Conservation (phyloP, 2,329 filamentous ascomycete genomes). For the Diplodia scrobiculata region DNA sequence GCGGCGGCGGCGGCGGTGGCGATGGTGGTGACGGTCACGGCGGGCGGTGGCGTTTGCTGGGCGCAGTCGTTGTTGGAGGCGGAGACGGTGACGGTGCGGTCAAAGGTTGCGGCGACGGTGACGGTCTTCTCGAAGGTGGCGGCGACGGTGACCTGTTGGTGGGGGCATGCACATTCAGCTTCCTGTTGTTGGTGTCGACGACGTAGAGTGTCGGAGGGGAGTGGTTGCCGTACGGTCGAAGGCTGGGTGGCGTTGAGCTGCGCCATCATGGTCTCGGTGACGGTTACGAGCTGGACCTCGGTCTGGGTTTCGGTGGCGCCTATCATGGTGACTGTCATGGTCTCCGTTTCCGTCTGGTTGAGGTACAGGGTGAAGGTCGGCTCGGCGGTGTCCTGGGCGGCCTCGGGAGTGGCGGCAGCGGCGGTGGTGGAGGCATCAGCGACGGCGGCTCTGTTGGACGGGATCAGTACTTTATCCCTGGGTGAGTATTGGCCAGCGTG, state of each 20-base stretch:
- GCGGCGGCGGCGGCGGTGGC: background rate
- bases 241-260: background rate
- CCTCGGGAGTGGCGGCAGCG: slow-evolving; percentile 11
- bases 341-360: slow-evolving; percentile 9
- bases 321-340: slow-evolving; percentile 20
- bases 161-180: background rate
- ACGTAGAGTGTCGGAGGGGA: background rate
- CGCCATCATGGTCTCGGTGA: slow-evolving; percentile 22
- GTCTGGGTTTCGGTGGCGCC: slow-evolving; percentile 15
- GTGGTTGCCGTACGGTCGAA: background rate
- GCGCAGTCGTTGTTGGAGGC: background rate
- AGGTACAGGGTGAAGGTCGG: slow-evolving; percentile 21
- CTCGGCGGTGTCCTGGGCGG: slow-evolving; percentile 21
- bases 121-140: slow-evolving; percentile 20
- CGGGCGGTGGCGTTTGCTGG: background rate
- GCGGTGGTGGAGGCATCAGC: slow-evolving; percentile 8
- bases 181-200: background rate
- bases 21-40: background rate
- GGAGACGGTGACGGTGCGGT: slow-evolving; percentile 2
- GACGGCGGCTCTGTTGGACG: slow-evolving; percentile 1
- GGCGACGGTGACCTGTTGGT: slow-evolving; percentile 12
- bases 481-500: background rate
- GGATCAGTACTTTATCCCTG: background rate
- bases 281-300: slow-evolving; percentile 15
- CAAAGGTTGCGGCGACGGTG: slow-evolving; percentile 19